Evolutionary conservation across 345 rosid species (phyloP), one percentile per base, ranked within the genome.

Genomic region (Conringia planisiliqua): DNA sequence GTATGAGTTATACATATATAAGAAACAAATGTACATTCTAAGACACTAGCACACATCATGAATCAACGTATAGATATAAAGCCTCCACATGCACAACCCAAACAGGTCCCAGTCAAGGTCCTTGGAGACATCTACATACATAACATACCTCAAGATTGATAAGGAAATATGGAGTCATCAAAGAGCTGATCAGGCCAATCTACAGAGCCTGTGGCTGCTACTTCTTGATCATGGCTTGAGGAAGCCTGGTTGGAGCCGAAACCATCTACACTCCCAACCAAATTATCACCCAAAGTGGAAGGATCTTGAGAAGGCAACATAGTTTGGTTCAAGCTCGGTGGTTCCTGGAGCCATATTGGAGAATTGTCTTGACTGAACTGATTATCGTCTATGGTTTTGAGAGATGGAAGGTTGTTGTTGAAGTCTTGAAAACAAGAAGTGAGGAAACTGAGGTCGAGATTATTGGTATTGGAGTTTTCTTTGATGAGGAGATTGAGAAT

Each of bases 131-230:
- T 20, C 27, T 39, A 73, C 29, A 69, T 7, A 60, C n/a, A n/a
- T n/a, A 22, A 22, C 39, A 68, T 62, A 76, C 80, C 71, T 76
- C 64, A 70, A 46, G 80, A 63, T 14, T 70, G 54, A 4, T 57
- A 65, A 57, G 68, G 35, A 60, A 78, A 71, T 51, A 72, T 29
- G 68, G 74, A 58, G 35, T 78, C 81, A 73, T 78, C 74, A 44
- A 78, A 73, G 57, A 66, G 59, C 36, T 50, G 73, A 59, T 78
- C 78, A 72, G 81, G 70, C 74, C 73, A 78, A 11, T 33, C 73
- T 62, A 17, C 42, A 9, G 66, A 12, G 24, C 24, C 55, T 36
- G 78, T 17, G 18, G 51, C 33, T 71, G 77, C 73, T 46, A 24
- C 17, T 46, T 60, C 78, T 58, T 72, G 73, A 62, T 68, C 78